These are phyloP conservation scores for Lipomyces sp. DNA, from an alignment of 805 yeast species.

Conservation along the genomic window DNA sequence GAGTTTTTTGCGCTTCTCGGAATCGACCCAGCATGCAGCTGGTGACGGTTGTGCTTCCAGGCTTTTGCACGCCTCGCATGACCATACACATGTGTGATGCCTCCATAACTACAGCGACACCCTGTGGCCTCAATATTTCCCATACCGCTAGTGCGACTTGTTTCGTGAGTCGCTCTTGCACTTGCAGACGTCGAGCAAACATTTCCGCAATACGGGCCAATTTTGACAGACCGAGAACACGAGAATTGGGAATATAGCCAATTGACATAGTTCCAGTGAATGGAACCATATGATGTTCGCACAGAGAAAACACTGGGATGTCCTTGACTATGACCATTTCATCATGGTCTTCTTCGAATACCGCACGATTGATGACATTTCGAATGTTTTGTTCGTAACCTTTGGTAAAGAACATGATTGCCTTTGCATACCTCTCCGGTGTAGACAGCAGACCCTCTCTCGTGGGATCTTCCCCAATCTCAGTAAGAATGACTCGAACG, in stretches of 20 bases:
- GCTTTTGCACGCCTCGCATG: conserved; percentile 93
- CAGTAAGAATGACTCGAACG: conserved; percentile 69
- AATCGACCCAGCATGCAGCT: conserved; percentile 98
- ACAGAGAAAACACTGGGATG: conserved; percentile 86
- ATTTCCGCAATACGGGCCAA: conserved; percentile 95
- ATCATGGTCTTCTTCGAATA: conserved; percentile 97
- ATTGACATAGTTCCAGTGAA: conserved; percentile 96
- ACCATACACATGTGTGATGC: conserved; percentile 99
- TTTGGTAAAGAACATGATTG: conserved; percentile 92
- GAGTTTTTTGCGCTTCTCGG: conserved; percentile 89
- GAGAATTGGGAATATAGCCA: conserved; percentile 94
- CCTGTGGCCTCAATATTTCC: conserved; percentile 89
- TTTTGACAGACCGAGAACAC: conserved; percentile 89
- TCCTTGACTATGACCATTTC: conserved; percentile 98
- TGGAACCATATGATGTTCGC: conserved; percentile 98
- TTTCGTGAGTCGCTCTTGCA: conserved; percentile 95
- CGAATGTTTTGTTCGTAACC: conserved; percentile 95
- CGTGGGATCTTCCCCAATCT: conserved; percentile 86
- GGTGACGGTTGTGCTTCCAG: conserved; percentile 91
- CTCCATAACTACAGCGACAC: conserved; percentile 98
- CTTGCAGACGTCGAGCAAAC: conserved; percentile 94
- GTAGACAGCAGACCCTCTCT: conserved; percentile 93
- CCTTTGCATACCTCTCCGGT: conserved; percentile 94
- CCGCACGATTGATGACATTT: conserved; percentile 91
- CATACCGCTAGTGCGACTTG: conserved; percentile 95